These are phyloP conservation scores for Vinca major DNA, from an alignment of 305 asterid genomes.

Conservation along the genomic window DNA sequence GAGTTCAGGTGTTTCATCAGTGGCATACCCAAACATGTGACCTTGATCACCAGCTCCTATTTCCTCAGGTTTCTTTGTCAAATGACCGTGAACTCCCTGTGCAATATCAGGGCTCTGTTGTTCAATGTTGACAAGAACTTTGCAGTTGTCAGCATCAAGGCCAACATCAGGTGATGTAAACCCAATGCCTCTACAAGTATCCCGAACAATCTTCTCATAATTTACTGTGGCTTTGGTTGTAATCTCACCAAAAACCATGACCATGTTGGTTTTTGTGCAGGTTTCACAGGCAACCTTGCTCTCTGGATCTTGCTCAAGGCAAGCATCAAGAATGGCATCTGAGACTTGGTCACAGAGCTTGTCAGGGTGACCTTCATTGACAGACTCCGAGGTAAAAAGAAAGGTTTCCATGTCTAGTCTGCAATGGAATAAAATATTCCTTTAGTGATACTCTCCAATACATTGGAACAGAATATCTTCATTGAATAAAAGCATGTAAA, in stretches of 20 bases:
- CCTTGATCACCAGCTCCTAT: slow-evolving; percentile 93
- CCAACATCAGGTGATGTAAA: slow-evolving; percentile 76
- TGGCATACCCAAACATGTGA: slow-evolving; percentile 85
- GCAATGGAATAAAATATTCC: slow-evolving; percentile 6
- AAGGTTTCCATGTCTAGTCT: slow-evolving; percentile 66
- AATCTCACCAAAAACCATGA: slow-evolving; percentile 85
- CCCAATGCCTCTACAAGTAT: slow-evolving; percentile 77
- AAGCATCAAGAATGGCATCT: slow-evolving; percentile 89
- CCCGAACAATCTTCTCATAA: slow-evolving; percentile 81
- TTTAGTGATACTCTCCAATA: background rate
- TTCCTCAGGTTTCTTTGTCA: slow-evolving; percentile 87
- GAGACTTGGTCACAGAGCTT: slow-evolving; percentile 94
- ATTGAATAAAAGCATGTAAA: background rate
- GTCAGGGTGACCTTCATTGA: slow-evolving; percentile 89
- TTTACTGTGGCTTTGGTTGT: slow-evolving; percentile 69
- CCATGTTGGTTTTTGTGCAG: slow-evolving; percentile 86
- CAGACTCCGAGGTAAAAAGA: slow-evolving; percentile 79
- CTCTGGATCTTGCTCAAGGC: slow-evolving; percentile 73
- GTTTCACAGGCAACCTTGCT: slow-evolving; percentile 91
- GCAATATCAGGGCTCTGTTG: slow-evolving; percentile 91
- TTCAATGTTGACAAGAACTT: slow-evolving; percentile 78
- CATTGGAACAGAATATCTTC: background rate
- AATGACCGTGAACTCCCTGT: slow-evolving; percentile 88
- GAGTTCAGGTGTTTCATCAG: slow-evolving; percentile 84
- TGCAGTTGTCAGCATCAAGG: slow-evolving; percentile 87